A percentile compares a stretch with the other conserved stretches of the same genome.
Conservation (phyloP, 352 stramenopile species). For the Pythium dissotocum region DNA sequence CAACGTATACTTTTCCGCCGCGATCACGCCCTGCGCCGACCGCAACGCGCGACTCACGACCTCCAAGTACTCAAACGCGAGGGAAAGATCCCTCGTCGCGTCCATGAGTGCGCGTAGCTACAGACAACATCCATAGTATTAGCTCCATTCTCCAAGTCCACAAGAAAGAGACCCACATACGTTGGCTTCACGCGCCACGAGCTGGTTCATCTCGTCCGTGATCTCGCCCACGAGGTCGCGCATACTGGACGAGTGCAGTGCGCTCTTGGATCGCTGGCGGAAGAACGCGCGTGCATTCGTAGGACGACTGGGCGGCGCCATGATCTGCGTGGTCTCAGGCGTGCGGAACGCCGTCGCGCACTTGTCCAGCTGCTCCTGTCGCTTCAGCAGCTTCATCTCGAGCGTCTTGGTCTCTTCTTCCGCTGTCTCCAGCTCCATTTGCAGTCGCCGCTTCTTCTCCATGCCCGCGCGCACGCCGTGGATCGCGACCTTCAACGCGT, state of each 20-base stretch:
- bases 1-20: slow-evolving; percentile 65
- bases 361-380: slow-evolving; percentile 57
- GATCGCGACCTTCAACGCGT: slow-evolving; percentile 40
- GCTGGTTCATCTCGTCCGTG: slow-evolving; percentile 47
- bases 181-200: slow-evolving; percentile 50
- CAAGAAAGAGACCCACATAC: slow-evolving; percentile 25
- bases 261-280: slow-evolving; percentile 45
- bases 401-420: slow-evolving; percentile 44
- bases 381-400: slow-evolving; percentile 46
- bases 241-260: slow-evolving; percentile 46
- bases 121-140: not conserved
- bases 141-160: not conserved
- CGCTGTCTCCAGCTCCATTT: slow-evolving; percentile 31
- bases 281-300: slow-evolving; percentile 18
- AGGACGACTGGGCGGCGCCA: slow-evolving; percentile 3
- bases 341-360: slow-evolving; percentile 36
- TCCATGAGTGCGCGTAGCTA: slow-evolving; percentile 68
- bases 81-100: slow-evolving; percentile 58
- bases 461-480: slow-evolving; percentile 31
- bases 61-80: slow-evolving; percentile 50
- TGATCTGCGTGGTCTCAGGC: slow-evolving; percentile 17
- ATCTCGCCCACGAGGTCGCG: slow-evolving; percentile 59
- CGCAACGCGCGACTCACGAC: slow-evolving; percentile 59
- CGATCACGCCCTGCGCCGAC: slow-evolving; percentile 52
- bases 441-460: slow-evolving; percentile 37